Base-by-base conservation (phyloP, 1,139 yeast species). In the Pichia sp. region DNA sequence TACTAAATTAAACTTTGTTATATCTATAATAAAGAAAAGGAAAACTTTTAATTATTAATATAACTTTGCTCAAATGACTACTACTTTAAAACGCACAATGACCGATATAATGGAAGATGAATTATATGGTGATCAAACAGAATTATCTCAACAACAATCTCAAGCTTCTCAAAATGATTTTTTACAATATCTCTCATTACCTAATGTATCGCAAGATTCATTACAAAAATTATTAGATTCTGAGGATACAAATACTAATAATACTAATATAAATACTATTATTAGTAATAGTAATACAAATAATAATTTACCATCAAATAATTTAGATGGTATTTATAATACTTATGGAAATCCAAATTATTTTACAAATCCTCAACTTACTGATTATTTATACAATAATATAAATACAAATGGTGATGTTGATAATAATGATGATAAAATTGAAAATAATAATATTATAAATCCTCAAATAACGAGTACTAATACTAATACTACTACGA, bases 41-140 rank as follows among this genome's bases (percentile, higher is more conserved):
- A 16, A 16, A 16, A 16, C 16, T 16, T 16, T 16, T n/a, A n/a
- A n/a, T n/a, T 16, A 16, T 16, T 16, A 16, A 16, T 16, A 16
- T 16, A 16, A 16, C 16, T 39, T 12, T 9, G 6, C 20, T 26
- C n/a, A 22, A 20, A 57, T 59, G 62, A 50, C 59, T 22, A 52
- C 61, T 11, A 51, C 62, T 22, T 42, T 58, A 16, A 55, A 57
- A 40, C 58, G 63, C 39, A 55, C 60, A 20, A 47, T 53, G 25
- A 59, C 60, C 6, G 61, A 56, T 39, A 54, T 53, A 34, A 55
- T 56, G 58, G 61, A 56, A 41, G 61, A 58, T 37, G 61, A 58
- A 46, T 41, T 58, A 11, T 55, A 55, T 42, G 42, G 35, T 32
- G 23, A 22, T 32, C 35, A 32, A 6, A 25, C 10, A 20, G 24